phyloP scores from a whole-genome alignment of 768 basidiomycete species.

The Mycena olivaceomarginata region DNA sequence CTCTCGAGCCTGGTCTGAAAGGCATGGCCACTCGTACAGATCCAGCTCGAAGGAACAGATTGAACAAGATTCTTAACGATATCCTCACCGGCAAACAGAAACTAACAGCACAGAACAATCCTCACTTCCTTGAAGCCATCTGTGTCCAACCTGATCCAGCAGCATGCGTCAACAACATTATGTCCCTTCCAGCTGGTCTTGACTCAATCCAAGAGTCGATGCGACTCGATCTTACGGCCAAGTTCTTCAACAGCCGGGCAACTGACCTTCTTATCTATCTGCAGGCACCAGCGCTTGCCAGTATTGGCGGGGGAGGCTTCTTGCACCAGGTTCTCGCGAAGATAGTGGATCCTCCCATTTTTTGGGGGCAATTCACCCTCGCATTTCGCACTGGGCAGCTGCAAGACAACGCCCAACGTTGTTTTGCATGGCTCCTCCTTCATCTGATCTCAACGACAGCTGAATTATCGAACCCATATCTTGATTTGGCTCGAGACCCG shows the following conservation, averaged over 20 bases:
- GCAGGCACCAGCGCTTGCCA: constrained; percentile 54
- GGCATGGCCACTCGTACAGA: too few relatives aligned
- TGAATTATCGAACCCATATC: constrained; percentile 36
- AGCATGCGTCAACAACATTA: constrained; percentile 57
- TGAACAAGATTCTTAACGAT: constrained; percentile 42
- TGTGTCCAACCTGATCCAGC: constrained; percentile 58
- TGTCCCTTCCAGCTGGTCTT: constrained; percentile 57
- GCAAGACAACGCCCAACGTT: neutral
- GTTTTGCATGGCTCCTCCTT: constrained; percentile 38
- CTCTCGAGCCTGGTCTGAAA: too few relatives aligned
- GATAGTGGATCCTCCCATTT: neutral
- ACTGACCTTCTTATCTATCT: constrained; percentile 58
- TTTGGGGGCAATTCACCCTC: neutral
- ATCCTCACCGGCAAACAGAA: constrained; percentile 32
- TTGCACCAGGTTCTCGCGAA: constrained; percentile 42
- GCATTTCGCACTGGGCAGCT: neutral
- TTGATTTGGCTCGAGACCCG: constrained; percentile 46
- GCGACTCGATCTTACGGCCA: constrained; percentile 54
- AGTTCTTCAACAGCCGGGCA: constrained; percentile 62
- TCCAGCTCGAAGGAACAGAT: neutral
- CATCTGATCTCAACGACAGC: constrained; percentile 53
- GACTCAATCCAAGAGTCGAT: constrained; percentile 59
- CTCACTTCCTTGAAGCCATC: constrained; percentile 55
- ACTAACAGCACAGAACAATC: constrained; percentile 43
- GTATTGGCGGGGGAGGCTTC: constrained; percentile 58